Evolutionary conservation across 768 basidiomycete species (phyloP).

Genomic region (Pisolithus orientalis): DNA sequence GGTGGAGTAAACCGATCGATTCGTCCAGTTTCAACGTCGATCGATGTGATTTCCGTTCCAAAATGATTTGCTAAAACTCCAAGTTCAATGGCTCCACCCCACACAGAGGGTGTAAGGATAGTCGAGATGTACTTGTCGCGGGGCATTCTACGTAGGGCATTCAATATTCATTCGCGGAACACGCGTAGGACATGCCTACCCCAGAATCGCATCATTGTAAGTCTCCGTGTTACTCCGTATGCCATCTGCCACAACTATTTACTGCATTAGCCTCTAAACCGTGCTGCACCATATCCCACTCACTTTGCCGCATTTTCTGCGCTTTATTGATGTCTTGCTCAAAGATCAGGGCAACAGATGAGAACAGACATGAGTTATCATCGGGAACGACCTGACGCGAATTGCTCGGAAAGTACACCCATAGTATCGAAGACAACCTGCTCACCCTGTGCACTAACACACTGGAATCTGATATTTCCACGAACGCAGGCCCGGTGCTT

Average conservation of each 20-base stretch:
- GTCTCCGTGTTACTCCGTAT: conserved; percentile 66
- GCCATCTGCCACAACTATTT: conserved; percentile 73
- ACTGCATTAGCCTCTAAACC: conserved; percentile 3
- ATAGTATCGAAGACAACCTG: not conserved
- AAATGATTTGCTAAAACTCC: conserved; percentile 79
- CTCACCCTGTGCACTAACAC: conserved; percentile 68
- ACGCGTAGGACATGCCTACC: conserved; percentile 38
- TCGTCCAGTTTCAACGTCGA: conserved; percentile 90
- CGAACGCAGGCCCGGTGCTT: conserved; percentile 45
- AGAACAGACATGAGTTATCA: conserved; percentile 95
- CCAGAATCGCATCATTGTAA: conserved; percentile 83
- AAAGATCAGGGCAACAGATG: conserved; percentile 78
- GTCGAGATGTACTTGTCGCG: conserved; percentile 72
- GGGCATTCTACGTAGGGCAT: conserved; percentile 34
- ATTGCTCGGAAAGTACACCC: conserved; percentile 3
- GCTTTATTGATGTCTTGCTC: conserved; percentile 76
- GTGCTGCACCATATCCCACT: conserved; percentile 12
- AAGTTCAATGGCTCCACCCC: conserved; percentile 97
- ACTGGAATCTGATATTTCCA: conserved; percentile 50
- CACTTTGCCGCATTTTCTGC: conserved; percentile 66
- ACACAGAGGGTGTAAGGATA: conserved; percentile 72
- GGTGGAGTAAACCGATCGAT: conserved; percentile 74
- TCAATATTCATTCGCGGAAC: not conserved
- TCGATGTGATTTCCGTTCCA: conserved; percentile 77
- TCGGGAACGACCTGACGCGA: conserved; percentile 76